A percentile compares a stretch with the other conserved stretches of the same genome.
Conservation (phyloP, 2,329 filamentous ascomycete species). For the Neopestalotiopsis sp. region DNA sequence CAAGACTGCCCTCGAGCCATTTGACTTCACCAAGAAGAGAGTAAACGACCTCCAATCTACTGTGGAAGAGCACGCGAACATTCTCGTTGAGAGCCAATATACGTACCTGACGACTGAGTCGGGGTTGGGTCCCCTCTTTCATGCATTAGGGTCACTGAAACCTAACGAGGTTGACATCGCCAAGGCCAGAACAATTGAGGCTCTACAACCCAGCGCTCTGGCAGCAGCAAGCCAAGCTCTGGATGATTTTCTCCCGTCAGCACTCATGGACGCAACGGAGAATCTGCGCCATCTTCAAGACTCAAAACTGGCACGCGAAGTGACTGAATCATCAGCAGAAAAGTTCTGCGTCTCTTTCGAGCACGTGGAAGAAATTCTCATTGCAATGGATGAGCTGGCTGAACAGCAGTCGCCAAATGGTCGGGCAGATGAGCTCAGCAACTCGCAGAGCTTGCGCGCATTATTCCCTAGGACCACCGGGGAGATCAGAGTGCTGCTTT, state of each 20-base stretch:
- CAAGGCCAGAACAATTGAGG: conserved; percentile 57
- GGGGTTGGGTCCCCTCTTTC: conserved; percentile 70
- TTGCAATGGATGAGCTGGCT: conserved; percentile 46
- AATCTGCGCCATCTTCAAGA: conserved; percentile 78
- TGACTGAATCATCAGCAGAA: conserved; percentile 84
- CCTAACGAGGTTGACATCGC: conserved; percentile 54
- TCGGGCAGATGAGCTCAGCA: conserved; percentile 30
- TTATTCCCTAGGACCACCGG: conserved; percentile 65
- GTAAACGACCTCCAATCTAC: conserved; percentile 60
- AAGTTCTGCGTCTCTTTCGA: conserved; percentile 87
- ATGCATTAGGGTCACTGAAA: conserved; percentile 52
- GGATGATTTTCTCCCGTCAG: conserved; percentile 91
- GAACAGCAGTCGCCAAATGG: conserved; percentile 30
- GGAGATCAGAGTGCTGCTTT: conserved; percentile 65
- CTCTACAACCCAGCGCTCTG: conserved; percentile 67
- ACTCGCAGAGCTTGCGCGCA: conserved; percentile 42
- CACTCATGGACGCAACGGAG: conserved; percentile 88
- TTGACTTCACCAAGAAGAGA: conserved; percentile 67
- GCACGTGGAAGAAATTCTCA: conserved; percentile 56
- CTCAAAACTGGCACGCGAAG: conserved; percentile 71
- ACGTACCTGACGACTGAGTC: conserved; percentile 76
- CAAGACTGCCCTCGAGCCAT: conserved; percentile 59
- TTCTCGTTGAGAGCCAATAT: conserved; percentile 72
- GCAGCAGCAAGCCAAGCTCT: conserved; percentile 74
- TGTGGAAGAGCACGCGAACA: conserved; percentile 60